Evolutionary conservation across 2,329 filamentous ascomycete species (phyloP), one percentile per base, ranked within the genome.

Genomic region (Claviceps sorghi): DNA sequence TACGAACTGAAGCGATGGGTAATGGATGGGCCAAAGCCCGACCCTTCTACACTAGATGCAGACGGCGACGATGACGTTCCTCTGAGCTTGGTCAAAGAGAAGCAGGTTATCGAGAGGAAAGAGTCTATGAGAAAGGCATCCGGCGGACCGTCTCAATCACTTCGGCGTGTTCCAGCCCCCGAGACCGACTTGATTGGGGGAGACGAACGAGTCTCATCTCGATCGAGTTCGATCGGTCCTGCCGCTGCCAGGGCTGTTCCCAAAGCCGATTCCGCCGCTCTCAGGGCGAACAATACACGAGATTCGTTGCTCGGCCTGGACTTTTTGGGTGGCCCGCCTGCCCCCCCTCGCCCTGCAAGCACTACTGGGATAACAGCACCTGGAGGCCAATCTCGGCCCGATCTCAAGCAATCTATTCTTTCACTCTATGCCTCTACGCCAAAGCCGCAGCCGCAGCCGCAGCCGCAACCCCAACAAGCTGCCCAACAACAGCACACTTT

Each of bases 1-100:
- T 98, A 98, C 69, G 93, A 98, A 68, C 86, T 93, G 51, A 97
- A 95, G 79, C 79, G 94, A 72, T 98, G 93, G 93, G 86, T 89
- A n/a, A 97, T 97, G 90, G 93, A 98, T 55, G 93, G 93, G 1
- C 83, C 82, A 5, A 91, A 94, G 65, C 94, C 94, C 5, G 89
- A 97, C 65, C 93, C 94, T n/a, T 78, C 87, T 3, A 87, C 86
- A 1, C 71, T 98, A 50, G 88, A 94, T 65, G 81, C 73, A 15
- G 86, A 88, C 17, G 89, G 82, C 51, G 91, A 96, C 62, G 89
- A 95, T 59, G 89, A 97, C 66, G 82, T 84, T 17, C 76, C 76
- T 4, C 64, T 78, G 56, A 80, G 75, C 61, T 65, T 83, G 44
- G 79, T 83, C 53, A 83, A 82, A 64, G 79, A 83, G 68, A 83